These are phyloP conservation scores for Debaryomyces tyrocola DNA, from an alignment of 805 yeast genomes.

Conservation along the genomic window DNA sequence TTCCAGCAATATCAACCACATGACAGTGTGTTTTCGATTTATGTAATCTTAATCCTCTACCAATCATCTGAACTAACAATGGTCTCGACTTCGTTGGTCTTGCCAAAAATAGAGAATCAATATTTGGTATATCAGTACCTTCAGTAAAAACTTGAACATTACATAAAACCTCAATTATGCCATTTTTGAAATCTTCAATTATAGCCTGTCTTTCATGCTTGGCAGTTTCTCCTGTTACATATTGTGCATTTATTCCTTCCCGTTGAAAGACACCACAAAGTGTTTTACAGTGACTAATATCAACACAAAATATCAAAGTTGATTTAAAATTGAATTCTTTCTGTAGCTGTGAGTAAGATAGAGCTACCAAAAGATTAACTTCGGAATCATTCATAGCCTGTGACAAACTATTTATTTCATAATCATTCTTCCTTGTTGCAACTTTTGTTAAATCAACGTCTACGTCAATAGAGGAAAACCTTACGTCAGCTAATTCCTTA, in stretches of 20 bases:
- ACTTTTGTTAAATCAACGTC: conserved; percentile 44
- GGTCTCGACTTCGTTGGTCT: conserved; percentile 80
- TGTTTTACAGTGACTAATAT: conserved; percentile 61
- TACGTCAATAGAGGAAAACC: conserved; percentile 57
- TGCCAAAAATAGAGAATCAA: conserved; percentile 75
- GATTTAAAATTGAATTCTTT: conserved; percentile 47
- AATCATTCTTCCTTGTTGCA: conserved; percentile 47
- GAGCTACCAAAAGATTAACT: conserved; percentile 58
- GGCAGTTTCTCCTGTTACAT: conserved; percentile 67
- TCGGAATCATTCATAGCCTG: conserved; percentile 53
- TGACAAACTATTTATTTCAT: conserved; percentile 50
- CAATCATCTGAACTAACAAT: conserved; percentile 82
- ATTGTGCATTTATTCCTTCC: conserved; percentile 67
- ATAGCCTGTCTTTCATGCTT: conserved; percentile 49
- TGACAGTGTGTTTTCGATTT: conserved; percentile 65
- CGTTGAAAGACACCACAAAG: conserved; percentile 53
- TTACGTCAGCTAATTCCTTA: conserved; percentile 69
- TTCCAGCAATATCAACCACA: conserved; percentile 75
- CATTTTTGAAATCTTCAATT: conserved; percentile 58
- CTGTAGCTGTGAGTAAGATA: conserved; percentile 44
- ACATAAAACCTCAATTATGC: conserved; percentile 68
- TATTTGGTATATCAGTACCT: conserved; percentile 91
- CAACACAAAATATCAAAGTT: conserved; percentile 76
- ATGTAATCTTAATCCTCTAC: conserved; percentile 76
- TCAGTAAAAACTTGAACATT: conserved; percentile 92